phyloP scores from a whole-genome alignment of 768 basidiomycete genomes.

The Porpolomopsis calyptriformis region DNA sequence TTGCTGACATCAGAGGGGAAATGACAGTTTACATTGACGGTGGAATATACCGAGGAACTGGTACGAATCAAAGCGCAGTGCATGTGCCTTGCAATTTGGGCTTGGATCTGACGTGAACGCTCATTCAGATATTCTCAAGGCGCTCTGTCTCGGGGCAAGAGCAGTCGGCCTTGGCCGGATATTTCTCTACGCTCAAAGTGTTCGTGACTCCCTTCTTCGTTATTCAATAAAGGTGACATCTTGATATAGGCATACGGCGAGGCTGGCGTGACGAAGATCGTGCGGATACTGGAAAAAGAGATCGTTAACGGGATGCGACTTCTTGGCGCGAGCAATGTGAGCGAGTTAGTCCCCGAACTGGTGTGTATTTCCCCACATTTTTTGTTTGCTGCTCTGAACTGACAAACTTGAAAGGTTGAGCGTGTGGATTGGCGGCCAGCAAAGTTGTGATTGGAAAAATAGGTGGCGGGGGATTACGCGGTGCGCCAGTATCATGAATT shows the following conservation, averaged over 20 bases:
- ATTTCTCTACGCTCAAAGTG: slow-evolving; percentile 80
- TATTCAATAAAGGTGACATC: background rate
- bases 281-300: slow-evolving; percentile 65
- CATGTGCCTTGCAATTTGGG: background rate
- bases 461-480: too few species aligned
- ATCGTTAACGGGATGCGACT: slow-evolving; percentile 68
- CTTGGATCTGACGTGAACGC: background rate
- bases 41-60: slow-evolving; percentile 69
- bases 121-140: slow-evolving; percentile 74
- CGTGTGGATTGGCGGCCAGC: slow-evolving; percentile 59
- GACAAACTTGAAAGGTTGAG: slow-evolving; percentile 34
- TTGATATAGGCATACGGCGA: slow-evolving; percentile 58
- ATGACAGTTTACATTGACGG: slow-evolving; percentile 77
- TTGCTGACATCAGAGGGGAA: slow-evolving; percentile 5
- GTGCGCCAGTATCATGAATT: background rate
- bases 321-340: slow-evolving; percentile 54
- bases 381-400: slow-evolving; percentile 4
- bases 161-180: slow-evolving; percentile 81
- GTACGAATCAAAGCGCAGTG: slow-evolving; percentile 23
- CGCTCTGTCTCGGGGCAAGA: slow-evolving; percentile 78
- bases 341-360: slow-evolving; percentile 66
- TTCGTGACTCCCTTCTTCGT: slow-evolving; percentile 22
- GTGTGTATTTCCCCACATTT: slow-evolving; percentile 26
- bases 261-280: slow-evolving; percentile 53
- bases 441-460: slow-evolving; percentile 22